Base-by-base conservation (phyloP, 495 filamentous ascomycete species). In the Staphylotrichum longicolle region DNA sequence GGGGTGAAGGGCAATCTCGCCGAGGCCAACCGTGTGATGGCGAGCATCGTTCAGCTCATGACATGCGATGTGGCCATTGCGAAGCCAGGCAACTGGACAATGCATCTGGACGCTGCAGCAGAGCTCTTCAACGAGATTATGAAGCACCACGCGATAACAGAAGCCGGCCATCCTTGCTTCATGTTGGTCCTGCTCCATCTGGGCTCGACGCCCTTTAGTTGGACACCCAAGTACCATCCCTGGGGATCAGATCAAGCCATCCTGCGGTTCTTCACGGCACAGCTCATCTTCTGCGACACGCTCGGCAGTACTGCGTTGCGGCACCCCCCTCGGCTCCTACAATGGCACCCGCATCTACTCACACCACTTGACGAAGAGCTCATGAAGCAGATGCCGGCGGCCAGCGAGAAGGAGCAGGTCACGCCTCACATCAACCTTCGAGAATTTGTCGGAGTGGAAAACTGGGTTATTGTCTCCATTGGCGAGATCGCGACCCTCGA, bases 21-120 rank as follows among this genome's bases (percentile, higher is more conserved):
- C 39, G 72, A 76, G 41, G 67, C 66, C 30, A 67, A 69, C 34
- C 70, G 76, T 14, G 78, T 83, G 48, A 72, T 84, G 76, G 70
- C 74, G 48, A 78, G 77, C 73, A 80, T 85, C 66, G 74, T 83
- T 52, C 81, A 84, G 61, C 55, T 85, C 42, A 73, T 82, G 58
- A 77, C 77, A 11, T 80, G 80, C 58, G 82, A 83, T 50, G 76
- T 80, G 48, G 63, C 74, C 20, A 64, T 80, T 20, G 64, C 65
- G 30, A 79, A 72, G 57, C 72, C 74, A 30, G 68, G 74, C 3
- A 81, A 80, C 66, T 84, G 80, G 65, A 64, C 74, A 34, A 66
- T 73, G 54, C 82, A 85, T 63, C 77, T 83, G 37, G 75, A 72
- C 55, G 80, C 78, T 15, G 77, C 77, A 35, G 20, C 79, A 5